Base-by-base conservation (phyloP, 2,329 filamentous ascomycete species). In the Ceratocystis papillata region DNA sequence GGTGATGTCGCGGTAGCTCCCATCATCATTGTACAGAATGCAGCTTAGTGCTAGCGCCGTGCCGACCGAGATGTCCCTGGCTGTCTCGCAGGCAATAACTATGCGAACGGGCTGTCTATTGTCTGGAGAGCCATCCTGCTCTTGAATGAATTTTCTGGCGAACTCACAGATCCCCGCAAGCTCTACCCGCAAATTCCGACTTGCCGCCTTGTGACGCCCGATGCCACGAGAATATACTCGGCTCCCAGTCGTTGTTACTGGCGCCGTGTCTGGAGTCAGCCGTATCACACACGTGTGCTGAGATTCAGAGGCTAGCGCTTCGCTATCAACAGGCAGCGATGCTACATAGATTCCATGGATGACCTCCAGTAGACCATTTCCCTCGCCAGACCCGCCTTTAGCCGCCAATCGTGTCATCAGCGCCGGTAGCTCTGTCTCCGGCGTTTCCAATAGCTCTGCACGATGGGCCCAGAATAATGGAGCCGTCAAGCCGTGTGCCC, bases 401-500 rank as follows among this genome's bases (percentile, higher is more conserved):
- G 70, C 4, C 22, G 25, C 46, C 15, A 87, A 73, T 8, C 66
- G 68, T 12, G 73, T 67, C 8, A 87, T 84, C 7, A 82, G 70
- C 1, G 71, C 77, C 0, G 80, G 79, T 0, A 84, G 75, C 1
- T 90, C 84, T 8, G 83, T 80, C 71, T 96, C 92, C 0, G 81
- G 72, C 0, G 86, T 81, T 0, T 74, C 74, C 22, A 95, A 77
- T 10, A 97, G 77, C 5, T 72, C 48, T 0, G 82, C 77, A 53
- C 77, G 78, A 70, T 96, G 79, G 1, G 75, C 75, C 94, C 94
- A 99, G 76, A 96, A 99, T 0, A 93, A 69, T 0, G 78, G 74
- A 0, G 93, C 84, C 0, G 89, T 94, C 17, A 97, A 81, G 0
- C 90, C 90, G 64, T 83, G 78, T 1, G 91, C 87, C 94, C 94